These are phyloP conservation scores for Penicillium cosmopolitanum DNA, from an alignment of 495 filamentous ascomycete species.

Conservation along the genomic window DNA sequence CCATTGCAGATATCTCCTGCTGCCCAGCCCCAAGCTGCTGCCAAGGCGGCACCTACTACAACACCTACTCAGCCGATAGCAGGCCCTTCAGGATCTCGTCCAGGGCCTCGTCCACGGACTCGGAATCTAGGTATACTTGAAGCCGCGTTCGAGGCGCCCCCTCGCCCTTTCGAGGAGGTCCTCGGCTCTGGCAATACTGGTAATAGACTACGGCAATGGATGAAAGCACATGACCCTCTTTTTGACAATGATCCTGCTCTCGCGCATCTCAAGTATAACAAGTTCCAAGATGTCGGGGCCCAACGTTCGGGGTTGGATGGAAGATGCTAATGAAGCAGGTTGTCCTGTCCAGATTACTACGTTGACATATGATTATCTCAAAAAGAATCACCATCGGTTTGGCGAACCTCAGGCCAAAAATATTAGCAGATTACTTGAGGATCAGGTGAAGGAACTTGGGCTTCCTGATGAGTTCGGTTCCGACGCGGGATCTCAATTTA, in stretches of 20 bases:
- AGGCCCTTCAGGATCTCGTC: too few relatives aligned
- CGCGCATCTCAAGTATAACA: not conserved
- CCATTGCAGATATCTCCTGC: too few relatives aligned
- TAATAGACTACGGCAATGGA: not conserved
- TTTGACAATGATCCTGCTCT: slow-evolving; percentile 1
- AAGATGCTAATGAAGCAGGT: not conserved
- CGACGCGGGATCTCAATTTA: not conserved
- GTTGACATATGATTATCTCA: not conserved
- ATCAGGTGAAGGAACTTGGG: not conserved
- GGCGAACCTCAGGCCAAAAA: not conserved
- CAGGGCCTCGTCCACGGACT: too few relatives aligned
- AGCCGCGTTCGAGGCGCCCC: too few relatives aligned
- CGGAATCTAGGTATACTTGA: too few relatives aligned
- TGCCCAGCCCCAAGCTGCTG: too few relatives aligned
- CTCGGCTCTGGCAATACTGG: too few relatives aligned
- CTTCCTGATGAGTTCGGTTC: not conserved
- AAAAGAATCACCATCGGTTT: not conserved
- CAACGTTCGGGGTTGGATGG: not conserved
- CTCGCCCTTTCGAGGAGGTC: too few relatives aligned
- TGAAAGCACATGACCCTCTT: not conserved
- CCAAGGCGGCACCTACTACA: too few relatives aligned
- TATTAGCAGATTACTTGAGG: not conserved
- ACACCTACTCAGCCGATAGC: too few relatives aligned
- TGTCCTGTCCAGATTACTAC: not conserved
- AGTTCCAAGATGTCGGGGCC: not conserved